These are phyloP conservation scores for Macrocystidia cucumis DNA, from an alignment of 1,284 basidiomycete genomes.

Conservation along the genomic window DNA sequence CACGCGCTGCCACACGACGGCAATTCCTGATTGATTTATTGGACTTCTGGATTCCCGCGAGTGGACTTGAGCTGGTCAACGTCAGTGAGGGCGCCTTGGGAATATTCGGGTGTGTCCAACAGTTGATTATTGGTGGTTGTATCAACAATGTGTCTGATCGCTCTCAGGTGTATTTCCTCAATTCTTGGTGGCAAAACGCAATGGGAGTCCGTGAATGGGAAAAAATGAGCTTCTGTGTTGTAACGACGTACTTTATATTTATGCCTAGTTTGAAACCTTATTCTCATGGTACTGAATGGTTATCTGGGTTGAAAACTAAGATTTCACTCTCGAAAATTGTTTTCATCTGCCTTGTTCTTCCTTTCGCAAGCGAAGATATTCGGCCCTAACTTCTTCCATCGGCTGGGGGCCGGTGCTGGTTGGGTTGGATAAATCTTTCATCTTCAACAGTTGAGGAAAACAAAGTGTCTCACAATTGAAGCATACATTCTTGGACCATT, in stretches of 20 bases:
- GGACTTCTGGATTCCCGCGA: slow-evolving; percentile 88
- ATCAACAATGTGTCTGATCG: not conserved
- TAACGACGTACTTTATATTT: slow-evolving; percentile 4
- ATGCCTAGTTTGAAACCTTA: no score
- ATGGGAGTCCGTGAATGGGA: slow-evolving; percentile 43
- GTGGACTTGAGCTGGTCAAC: slow-evolving; percentile 70
- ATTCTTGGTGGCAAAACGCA: slow-evolving; percentile 46
- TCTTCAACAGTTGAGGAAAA: slow-evolving; percentile 2
- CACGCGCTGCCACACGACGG: slow-evolving; percentile 56
- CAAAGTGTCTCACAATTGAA: slow-evolving; percentile 58
- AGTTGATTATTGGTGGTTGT: slow-evolving; percentile 1
- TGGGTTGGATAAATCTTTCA: slow-evolving; percentile 7
- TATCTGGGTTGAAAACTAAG: slow-evolving; percentile 10
- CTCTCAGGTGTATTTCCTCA: slow-evolving; percentile 48
- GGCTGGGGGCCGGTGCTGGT: slow-evolving; percentile 62
- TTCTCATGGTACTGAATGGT: not conserved
- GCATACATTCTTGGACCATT: slow-evolving; percentile 73
- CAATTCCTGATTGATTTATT: slow-evolving; percentile 80
- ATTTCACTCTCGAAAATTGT: slow-evolving; percentile 13
- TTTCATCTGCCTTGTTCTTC: slow-evolving; percentile 17
- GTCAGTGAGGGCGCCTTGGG: slow-evolving; percentile 87
- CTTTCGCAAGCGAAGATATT: slow-evolving; percentile 65
- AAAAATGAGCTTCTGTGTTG: slow-evolving; percentile 22
- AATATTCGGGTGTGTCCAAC: slow-evolving; percentile 62
- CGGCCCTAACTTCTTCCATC: slow-evolving; percentile 63